A percentile compares a stretch with the other conserved stretches of the same genome.
Conservation (phyloP, 2,329 filamentous ascomycete species). For the Fusarium duplospermum region DNA sequence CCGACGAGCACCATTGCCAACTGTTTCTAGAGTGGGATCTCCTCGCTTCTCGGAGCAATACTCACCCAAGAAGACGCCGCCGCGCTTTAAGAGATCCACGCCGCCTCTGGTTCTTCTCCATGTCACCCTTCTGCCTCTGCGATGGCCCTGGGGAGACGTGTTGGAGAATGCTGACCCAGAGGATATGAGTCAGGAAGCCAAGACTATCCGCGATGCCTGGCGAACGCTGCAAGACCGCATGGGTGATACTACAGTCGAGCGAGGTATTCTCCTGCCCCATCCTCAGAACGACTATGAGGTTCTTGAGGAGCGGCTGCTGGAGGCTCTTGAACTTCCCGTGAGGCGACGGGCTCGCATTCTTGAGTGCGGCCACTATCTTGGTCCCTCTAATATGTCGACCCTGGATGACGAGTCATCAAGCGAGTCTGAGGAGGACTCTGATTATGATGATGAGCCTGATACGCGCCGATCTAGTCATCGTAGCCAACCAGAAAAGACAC, state of each 20-base stretch:
- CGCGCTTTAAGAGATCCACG: slow-evolving; percentile 66
- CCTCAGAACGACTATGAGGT: slow-evolving; percentile 84
- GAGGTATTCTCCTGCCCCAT: slow-evolving; percentile 81
- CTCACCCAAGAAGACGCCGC: slow-evolving; percentile 68
- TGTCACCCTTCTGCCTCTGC: slow-evolving; percentile 78
- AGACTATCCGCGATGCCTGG: slow-evolving; percentile 71
- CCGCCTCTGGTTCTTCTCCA: slow-evolving; percentile 82
- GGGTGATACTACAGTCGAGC: slow-evolving; percentile 77
- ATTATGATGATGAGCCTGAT: slow-evolving; percentile 48
- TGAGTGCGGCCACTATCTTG: slow-evolving; percentile 81
- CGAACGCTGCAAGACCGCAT: slow-evolving; percentile 76
- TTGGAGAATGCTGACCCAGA: slow-evolving; percentile 57
- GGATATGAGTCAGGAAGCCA: slow-evolving; percentile 59
- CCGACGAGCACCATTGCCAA: slow-evolving; percentile 61
- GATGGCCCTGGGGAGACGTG: slow-evolving; percentile 71
- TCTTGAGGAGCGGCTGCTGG: slow-evolving; percentile 80
- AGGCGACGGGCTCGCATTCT: slow-evolving; percentile 74
- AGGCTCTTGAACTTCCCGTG: slow-evolving; percentile 77
- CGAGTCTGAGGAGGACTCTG: slow-evolving; percentile 60
- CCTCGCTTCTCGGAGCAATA: slow-evolving; percentile 63
- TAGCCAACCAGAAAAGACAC: slow-evolving; percentile 50
- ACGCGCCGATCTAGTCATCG: slow-evolving; percentile 37
- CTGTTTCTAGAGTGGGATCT: slow-evolving; percentile 68
- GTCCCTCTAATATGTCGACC: slow-evolving; percentile 64
- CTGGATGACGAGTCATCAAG: slow-evolving; percentile 58